phyloP scores from a whole-genome alignment of 768 basidiomycete genomes.

The Collybia mongolica region DNA sequence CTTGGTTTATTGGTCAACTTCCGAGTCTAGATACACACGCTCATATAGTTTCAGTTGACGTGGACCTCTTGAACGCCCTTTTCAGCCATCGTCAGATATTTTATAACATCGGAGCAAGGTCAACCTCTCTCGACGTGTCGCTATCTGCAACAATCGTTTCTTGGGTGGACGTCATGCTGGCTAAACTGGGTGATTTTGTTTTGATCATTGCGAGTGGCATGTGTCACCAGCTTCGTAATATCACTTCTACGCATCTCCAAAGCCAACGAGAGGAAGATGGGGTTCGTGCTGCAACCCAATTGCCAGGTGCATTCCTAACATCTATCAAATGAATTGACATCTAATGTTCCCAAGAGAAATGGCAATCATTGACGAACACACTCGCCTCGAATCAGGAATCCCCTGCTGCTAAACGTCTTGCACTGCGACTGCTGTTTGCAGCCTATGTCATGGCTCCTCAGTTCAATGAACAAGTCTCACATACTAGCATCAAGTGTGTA shows the following conservation, averaged over 20 bases:
- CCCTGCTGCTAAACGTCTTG: conserved; percentile 58
- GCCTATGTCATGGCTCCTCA: conserved; percentile 51
- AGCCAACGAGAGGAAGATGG: conserved; percentile 48
- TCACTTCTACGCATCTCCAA: conserved; percentile 25
- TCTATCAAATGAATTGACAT: neutral
- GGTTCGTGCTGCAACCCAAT: conserved; percentile 59
- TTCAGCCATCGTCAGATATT: conserved; percentile 54
- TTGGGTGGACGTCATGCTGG: conserved; percentile 65
- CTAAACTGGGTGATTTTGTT: conserved; percentile 44
- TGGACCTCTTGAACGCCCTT: conserved; percentile 33
- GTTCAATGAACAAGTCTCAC: conserved; percentile 22
- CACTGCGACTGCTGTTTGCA: conserved; percentile 54
- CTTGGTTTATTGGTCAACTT: conserved; percentile 21
- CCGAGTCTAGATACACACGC: conserved; percentile 9
- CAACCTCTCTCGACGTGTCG: conserved; percentile 16
- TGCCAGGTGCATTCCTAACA: conserved; percentile 50
- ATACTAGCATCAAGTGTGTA: too few relatives aligned
- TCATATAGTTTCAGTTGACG: conserved; percentile 21
- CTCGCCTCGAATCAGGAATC: conserved; percentile 52
- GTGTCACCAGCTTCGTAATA: conserved; percentile 24
- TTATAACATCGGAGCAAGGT: conserved; percentile 38
- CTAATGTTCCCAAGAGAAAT: conserved; percentile 41
- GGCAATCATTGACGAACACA: conserved; percentile 43
- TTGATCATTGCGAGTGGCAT: conserved; percentile 16
- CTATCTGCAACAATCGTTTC: conserved; percentile 41